Base-by-base conservation (phyloP, 768 basidiomycete genomes). In the Termitomyces sp. region DNA sequence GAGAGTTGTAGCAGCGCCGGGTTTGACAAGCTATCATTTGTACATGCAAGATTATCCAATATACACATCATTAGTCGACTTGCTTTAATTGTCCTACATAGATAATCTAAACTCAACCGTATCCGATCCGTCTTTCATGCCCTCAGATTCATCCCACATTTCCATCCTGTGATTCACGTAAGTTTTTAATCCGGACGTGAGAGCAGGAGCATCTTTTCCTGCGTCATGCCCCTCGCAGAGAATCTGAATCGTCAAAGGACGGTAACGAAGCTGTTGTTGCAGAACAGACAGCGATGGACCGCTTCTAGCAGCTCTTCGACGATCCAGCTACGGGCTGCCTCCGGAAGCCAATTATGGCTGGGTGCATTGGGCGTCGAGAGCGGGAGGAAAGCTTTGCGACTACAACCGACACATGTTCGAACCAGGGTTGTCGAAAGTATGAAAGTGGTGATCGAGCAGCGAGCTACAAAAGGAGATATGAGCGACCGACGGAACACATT, bases 381-480 rank as follows among this genome's bases (percentile, higher is more conserved):
- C n/a, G 89, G 83, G 15, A 88, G 75, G 64, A 92, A 83, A 20
- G 90, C 88, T 69, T 92, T 93, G 61, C 90, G 80, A 65, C 81
- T 81, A 66, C 92, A 94, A 50, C 89, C 88, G 29, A 91, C 74
- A 68, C 92, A 94, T 18, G 90, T 92, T 57, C 89, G 81, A 36
- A 90, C 87, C 70, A 77, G 77, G 15, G 89, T 80, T 50, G 89
- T 92, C n/a, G 88, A 80, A 31, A 93, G 77, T 56, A 93, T 82
- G 69, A 90, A 87, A 24, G 87, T 87, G 39, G 91, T 93, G 50
- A 91, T 77, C 12, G 89, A 88, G 68, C 92, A 93, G 31, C 91
- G 85, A 51, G 78, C 91, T 92, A 64, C 34, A 45, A 41, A 60
- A 46, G 49, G 29, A 48, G 31, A 47, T 33, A 46, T 68, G 45